phyloP scores from a whole-genome alignment of 2,329 filamentous ascomycete genomes.

The Colletotrichum noveboracense region DNA sequence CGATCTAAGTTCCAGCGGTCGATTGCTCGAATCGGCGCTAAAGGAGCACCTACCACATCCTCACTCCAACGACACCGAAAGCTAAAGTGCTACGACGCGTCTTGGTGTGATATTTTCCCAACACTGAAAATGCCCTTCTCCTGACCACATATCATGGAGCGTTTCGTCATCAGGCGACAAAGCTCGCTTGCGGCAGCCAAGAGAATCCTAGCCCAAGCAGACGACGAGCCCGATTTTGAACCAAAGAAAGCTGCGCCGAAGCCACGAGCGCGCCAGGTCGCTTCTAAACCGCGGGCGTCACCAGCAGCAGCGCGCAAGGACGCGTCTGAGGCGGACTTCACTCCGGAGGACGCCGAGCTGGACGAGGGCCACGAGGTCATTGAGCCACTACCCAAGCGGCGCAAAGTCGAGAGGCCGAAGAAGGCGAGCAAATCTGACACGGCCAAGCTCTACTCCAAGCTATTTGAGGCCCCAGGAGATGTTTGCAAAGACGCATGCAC shows the following conservation, averaged over 20 bases:
- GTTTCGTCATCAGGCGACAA: constrained; percentile 1
- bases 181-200: constrained; percentile 20
- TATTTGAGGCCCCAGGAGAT: not conserved
- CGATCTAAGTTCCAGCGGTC: not conserved
- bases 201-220: constrained; percentile 8
- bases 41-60: not conserved
- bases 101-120: not conserved
- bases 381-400: constrained; percentile 10
- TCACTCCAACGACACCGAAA: not conserved
- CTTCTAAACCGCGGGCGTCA: not conserved
- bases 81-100: not conserved
- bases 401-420: not conserved
- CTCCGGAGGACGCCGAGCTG: not conserved
- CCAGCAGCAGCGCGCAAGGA: not conserved
- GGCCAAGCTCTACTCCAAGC: not conserved
- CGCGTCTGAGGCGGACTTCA: constrained; percentile 17
- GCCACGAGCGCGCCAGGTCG: not conserved
- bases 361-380: not conserved
- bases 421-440: not conserved
- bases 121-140: not conserved
- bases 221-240: constrained; percentile 4
- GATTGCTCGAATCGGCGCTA: constrained; percentile 7
- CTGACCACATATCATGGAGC: not conserved
- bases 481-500: not conserved
- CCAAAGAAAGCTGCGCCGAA: not conserved